Evolutionary conservation across 345 rosid species (phyloP).

Genomic region (Pelargonium nanum): DNA sequence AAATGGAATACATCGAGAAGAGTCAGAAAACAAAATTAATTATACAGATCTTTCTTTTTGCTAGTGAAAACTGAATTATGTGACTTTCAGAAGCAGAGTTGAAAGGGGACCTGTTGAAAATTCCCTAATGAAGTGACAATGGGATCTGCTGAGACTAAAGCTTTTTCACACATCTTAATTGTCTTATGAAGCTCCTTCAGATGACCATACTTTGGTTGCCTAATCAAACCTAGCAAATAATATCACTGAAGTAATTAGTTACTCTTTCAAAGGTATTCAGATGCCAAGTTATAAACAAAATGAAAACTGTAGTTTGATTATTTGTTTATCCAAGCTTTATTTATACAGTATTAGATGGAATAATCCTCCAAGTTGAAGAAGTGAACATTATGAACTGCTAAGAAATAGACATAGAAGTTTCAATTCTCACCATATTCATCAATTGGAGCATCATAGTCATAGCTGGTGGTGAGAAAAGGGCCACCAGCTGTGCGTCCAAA

Average conservation of each 20-base stretch:
- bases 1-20: constrained; percentile 13
- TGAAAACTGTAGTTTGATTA: too few relatives aligned
- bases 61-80: neutral
- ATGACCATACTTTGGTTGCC: constrained; percentile 96
- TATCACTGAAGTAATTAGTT: constrained; percentile 13
- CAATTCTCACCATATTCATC: constrained; percentile 82
- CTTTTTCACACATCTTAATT: constrained; percentile 83
- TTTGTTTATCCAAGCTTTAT: neutral
- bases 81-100: neutral
- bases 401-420: neutral
- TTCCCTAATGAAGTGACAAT: constrained; percentile 68
- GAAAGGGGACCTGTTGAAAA: constrained; percentile 63
- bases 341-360: neutral
- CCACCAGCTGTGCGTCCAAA: constrained; percentile 98
- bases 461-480: constrained; percentile 93
- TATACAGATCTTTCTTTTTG: too few relatives aligned
- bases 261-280: constrained; percentile 9
- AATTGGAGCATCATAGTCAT: constrained; percentile 92
- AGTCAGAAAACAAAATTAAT: constrained; percentile 11
- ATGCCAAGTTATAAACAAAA: too few relatives aligned
- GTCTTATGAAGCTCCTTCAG: constrained; percentile 93
- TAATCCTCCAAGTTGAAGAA: too few relatives aligned
- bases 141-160: constrained; percentile 79
- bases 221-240: constrained; percentile 57
- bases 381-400: neutral